Evolutionary conservation across 495 filamentous ascomycete genomes (phyloP).

Genomic region (Penicillium canescens): DNA sequence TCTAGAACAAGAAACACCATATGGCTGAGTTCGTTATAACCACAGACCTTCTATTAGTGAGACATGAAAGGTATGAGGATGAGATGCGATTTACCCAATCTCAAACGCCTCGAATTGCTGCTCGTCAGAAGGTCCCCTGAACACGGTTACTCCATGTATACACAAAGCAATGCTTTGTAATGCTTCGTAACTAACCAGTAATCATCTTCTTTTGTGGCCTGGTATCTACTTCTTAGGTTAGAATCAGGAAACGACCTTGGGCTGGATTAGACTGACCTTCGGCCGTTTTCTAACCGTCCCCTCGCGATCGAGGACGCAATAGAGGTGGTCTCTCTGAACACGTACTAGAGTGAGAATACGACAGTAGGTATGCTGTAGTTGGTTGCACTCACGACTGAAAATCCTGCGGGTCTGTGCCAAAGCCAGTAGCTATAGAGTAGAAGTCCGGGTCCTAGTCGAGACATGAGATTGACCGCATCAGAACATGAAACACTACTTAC

Average conservation of each 20-base stretch:
- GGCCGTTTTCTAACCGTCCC: conserved; percentile 19
- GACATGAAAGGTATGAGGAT: neutral
- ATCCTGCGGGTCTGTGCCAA: no score
- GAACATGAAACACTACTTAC: neutral
- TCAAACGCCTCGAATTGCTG: conserved; percentile 19
- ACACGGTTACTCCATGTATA: neutral
- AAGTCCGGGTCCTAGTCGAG: no score
- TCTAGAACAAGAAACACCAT: conserved; percentile 20
- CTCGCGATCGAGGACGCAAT: conserved; percentile 14
- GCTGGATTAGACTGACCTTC: conserved; percentile 12
- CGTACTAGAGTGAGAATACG: neutral
- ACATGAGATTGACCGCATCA: no score
- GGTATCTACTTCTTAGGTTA: conserved; percentile 12
- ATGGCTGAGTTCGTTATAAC: conserved; percentile 8
- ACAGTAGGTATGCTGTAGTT: no score
- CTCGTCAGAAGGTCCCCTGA: conserved; percentile 14
- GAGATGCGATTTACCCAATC: conserved; percentile 11
- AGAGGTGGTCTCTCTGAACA: conserved; percentile 13
- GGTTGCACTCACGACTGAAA: no score
- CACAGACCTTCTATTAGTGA: neutral
- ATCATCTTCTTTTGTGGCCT: conserved; percentile 21
- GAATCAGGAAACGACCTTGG: neutral
- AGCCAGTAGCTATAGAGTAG: no score
- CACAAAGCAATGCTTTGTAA: neutral
- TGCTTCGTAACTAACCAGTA: conserved; percentile 16